Evolutionary conservation across 2,329 filamentous ascomycete species (phyloP).

Genomic region (Cladobotryum protrusum): DNA sequence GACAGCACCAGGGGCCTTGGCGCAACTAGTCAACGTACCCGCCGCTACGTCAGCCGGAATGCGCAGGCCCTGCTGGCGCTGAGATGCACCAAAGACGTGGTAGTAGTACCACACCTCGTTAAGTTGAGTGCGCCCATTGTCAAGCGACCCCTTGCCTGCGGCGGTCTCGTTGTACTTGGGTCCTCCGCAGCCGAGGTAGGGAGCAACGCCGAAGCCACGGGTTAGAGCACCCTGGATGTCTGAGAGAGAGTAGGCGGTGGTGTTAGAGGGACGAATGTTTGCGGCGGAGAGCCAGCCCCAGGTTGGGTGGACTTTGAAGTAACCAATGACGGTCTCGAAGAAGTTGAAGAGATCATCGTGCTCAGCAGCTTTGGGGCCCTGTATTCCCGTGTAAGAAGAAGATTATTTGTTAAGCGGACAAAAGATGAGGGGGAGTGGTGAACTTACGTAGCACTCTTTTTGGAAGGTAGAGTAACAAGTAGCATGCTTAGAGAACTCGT

Average conservation of each 20-base stretch:
- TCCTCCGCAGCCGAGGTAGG: conserved; percentile 57
- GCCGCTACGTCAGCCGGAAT: conserved; percentile 41
- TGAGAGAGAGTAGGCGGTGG: conserved; percentile 47
- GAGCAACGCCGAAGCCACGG: conserved; percentile 45
- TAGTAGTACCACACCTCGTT: conserved; percentile 63
- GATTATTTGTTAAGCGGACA: not conserved
- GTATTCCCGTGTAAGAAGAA: not conserved
- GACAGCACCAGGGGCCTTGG: conserved; percentile 45
- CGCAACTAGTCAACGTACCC: conserved; percentile 47
- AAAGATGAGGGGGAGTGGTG: not conserved
- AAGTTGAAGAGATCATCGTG: conserved; percentile 58
- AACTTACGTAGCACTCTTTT: conserved; percentile 49
- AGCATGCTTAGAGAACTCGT: conserved; percentile 63
- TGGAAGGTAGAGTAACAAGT: conserved; percentile 64
- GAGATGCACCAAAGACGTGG: conserved; percentile 52
- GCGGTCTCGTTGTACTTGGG: conserved; percentile 54
- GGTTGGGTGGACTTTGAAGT: conserved; percentile 53
- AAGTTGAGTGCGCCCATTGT: conserved; percentile 52
- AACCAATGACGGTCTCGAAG: conserved; percentile 54
- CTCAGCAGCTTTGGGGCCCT: conserved; percentile 46
- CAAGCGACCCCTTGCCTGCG: conserved; percentile 46
- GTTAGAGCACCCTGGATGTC: conserved; percentile 46
- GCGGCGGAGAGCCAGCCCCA: conserved; percentile 51
- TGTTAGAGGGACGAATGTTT: conserved; percentile 52
- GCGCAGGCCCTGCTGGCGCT: conserved; percentile 42